These are phyloP conservation scores for Monilinia vaccinii-corymbosi DNA, from an alignment of 2,329 filamentous ascomycete genomes.

Conservation along the genomic window DNA sequence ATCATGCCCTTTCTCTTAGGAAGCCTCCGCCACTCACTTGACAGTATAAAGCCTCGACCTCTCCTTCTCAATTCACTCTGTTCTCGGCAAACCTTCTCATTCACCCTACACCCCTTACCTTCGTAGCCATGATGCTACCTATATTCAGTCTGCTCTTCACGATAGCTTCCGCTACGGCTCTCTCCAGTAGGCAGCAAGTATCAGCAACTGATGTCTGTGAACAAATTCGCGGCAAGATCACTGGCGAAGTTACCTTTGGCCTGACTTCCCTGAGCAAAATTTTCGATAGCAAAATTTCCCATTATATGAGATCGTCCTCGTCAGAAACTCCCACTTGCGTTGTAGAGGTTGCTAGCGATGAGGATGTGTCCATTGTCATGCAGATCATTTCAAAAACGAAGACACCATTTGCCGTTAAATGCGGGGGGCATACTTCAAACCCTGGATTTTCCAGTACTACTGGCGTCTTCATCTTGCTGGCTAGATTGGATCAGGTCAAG, in stretches of 20 bases:
- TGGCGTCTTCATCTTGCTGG: slow-evolving; percentile 16
- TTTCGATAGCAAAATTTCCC: slow-evolving; percentile 14
- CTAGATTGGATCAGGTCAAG: slow-evolving; percentile 9
- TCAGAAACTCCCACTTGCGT: slow-evolving; percentile 24
- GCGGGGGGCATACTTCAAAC: slow-evolving; percentile 31
- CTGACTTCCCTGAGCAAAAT: not conserved
- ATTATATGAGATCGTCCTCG: slow-evolving; percentile 28
- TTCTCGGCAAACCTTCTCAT: not conserved
- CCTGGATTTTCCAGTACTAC: slow-evolving; percentile 22
- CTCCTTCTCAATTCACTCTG: not conserved
- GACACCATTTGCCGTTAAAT: slow-evolving; percentile 32
- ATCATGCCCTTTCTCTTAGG: not conserved
- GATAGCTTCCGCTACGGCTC: not conserved
- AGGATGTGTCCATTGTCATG: slow-evolving; percentile 24
- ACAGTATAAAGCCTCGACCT: too few relatives aligned
- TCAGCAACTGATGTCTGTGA: not conserved
- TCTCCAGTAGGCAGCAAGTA: not conserved
- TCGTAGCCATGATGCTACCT: not conserved
- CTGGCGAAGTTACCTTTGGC: not conserved
- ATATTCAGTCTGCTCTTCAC: not conserved
- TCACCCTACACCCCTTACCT: too few relatives aligned
- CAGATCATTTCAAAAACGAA: slow-evolving; percentile 19
- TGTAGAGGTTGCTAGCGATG: slow-evolving; percentile 19
- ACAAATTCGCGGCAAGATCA: not conserved
- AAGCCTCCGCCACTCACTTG: too few relatives aligned